Percentiles rank a stretch among this genome's conserved stretches.
phyloP scores from a whole-genome alignment of 176 grass and related monocot species.

The Carex scoparia region DNA sequence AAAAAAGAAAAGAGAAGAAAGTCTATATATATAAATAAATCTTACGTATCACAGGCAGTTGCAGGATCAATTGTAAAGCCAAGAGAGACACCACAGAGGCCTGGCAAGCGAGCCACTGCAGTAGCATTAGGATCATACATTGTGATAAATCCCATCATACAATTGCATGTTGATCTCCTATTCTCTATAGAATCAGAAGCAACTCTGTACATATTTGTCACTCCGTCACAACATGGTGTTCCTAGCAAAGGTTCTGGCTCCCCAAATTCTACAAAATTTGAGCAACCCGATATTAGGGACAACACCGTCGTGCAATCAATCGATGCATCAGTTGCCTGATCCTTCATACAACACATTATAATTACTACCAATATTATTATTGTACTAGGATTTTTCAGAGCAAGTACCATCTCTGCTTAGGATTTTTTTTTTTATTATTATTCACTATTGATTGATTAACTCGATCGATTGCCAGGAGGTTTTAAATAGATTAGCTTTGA shows the following conservation, averaged over 20 bases:
- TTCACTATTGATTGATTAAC: background rate
- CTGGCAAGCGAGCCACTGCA: conserved; percentile 51
- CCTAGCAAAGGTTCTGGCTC: conserved; percentile 26
- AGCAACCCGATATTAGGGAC: conserved; percentile 41
- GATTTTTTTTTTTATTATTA: background rate
- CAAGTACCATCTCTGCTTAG: background rate
- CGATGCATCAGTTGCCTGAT: background rate
- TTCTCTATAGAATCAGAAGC: conserved; percentile 46
- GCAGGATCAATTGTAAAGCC: conserved; percentile 16
- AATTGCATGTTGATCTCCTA: conserved; percentile 45
- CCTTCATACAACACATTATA: background rate
- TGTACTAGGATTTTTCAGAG: background rate
- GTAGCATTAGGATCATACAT: conserved; percentile 41
- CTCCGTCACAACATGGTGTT: conserved; percentile 41
- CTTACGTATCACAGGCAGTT: conserved; percentile 38
- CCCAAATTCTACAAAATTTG: conserved; percentile 30
- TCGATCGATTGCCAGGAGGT: background rate
- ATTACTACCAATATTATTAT: background rate
- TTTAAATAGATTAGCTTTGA: background rate
- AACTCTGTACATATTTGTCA: conserved; percentile 36
- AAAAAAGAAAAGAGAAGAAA: too few species aligned
- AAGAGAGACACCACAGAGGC: conserved; percentile 35
- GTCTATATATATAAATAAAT: too few species aligned
- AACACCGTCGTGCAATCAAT: conserved; percentile 50
- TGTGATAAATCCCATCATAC: conserved; percentile 38